These are phyloP conservation scores for Ustulina deusta DNA, from an alignment of 2,329 filamentous ascomycete genomes.

Conservation along the genomic window DNA sequence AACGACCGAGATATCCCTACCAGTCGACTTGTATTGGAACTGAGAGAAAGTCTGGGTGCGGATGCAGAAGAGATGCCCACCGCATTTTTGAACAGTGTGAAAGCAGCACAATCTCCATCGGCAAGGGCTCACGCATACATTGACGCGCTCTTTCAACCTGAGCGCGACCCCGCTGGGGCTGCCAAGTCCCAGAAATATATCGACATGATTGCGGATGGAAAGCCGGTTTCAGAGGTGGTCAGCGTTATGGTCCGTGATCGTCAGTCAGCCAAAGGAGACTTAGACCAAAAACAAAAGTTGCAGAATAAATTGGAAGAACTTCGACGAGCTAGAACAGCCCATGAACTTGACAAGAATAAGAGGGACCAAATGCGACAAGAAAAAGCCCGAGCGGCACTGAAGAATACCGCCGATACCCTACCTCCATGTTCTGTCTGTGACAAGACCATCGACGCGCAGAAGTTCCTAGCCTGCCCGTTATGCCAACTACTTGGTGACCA, in stretches of 20 bases:
- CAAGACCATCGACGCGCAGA: constrained; percentile 50
- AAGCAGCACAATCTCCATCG: constrained; percentile 49
- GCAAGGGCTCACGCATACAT: constrained; percentile 57
- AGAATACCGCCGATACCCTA: constrained; percentile 51
- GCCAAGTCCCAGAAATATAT: constrained; percentile 55
- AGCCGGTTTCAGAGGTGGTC: constrained; percentile 49
- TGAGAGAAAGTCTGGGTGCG: constrained; percentile 45
- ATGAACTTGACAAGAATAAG: constrained; percentile 50
- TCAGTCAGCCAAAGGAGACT: constrained; percentile 44
- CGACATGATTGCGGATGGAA: constrained; percentile 52
- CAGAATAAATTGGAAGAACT: constrained; percentile 60
- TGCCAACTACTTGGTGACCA: constrained; percentile 58
- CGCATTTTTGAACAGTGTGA: constrained; percentile 50
- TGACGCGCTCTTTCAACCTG: constrained; percentile 57
- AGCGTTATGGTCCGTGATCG: constrained; percentile 51
- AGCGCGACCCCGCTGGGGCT: constrained; percentile 49
- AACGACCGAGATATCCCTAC: constrained; percentile 46
- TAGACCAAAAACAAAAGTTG: constrained; percentile 55
- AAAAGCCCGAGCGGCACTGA: constrained; percentile 54
- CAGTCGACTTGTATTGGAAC: constrained; percentile 46
- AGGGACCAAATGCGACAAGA: constrained; percentile 56
- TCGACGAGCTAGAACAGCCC: constrained; percentile 60
- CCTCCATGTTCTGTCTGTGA: constrained; percentile 58
- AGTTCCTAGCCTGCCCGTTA: constrained; percentile 58
- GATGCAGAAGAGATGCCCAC: constrained; percentile 48